Evolutionary conservation across 2,329 filamentous ascomycete genomes (phyloP).

Genomic region (Akanthomyces muscarius): DNA sequence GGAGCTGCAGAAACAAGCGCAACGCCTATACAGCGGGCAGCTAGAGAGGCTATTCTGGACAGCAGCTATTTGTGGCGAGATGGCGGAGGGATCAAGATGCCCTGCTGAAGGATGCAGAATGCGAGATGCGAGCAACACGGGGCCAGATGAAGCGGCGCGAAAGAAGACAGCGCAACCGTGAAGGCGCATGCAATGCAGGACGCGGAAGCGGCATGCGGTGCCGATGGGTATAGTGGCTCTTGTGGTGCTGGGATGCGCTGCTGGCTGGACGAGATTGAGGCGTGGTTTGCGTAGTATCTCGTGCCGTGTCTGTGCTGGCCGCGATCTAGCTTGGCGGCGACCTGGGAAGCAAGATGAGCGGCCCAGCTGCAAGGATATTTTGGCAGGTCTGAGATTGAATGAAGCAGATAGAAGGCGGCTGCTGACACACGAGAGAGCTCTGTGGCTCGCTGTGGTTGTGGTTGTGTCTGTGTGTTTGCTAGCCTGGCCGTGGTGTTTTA

Average conservation of each 20-base stretch:
- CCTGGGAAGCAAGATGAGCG: background rate
- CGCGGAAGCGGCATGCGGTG: conserved; percentile 3
- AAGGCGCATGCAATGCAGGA: conserved; percentile 8
- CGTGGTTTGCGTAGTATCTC: background rate
- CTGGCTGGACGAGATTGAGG: background rate
- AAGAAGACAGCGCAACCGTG: background rate
- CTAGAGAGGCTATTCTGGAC: background rate
- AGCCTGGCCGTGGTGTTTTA: background rate
- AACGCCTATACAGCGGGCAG: background rate
- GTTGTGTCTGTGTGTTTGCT: conserved; percentile 14
- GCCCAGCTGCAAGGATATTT: background rate
- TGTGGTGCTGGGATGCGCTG: conserved; percentile 2
- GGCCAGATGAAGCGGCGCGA: background rate
- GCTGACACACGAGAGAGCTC: background rate
- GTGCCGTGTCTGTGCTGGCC: conserved; percentile 6
- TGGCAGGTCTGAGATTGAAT: background rate
- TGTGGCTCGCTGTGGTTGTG: background rate
- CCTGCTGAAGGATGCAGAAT: conserved; percentile 6
- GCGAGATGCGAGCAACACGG: conserved; percentile 4
- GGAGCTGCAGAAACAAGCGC: conserved; percentile 1
- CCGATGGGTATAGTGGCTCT: background rate
- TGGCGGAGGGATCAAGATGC: conserved; percentile 13
- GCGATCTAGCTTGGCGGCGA: background rate
- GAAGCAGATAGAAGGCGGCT: background rate
- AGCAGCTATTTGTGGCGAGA: conserved; percentile 1